These are phyloP conservation scores for Silene noctiflora DNA, from an alignment of 179 eudicot genomes.

Conservation along the genomic window DNA sequence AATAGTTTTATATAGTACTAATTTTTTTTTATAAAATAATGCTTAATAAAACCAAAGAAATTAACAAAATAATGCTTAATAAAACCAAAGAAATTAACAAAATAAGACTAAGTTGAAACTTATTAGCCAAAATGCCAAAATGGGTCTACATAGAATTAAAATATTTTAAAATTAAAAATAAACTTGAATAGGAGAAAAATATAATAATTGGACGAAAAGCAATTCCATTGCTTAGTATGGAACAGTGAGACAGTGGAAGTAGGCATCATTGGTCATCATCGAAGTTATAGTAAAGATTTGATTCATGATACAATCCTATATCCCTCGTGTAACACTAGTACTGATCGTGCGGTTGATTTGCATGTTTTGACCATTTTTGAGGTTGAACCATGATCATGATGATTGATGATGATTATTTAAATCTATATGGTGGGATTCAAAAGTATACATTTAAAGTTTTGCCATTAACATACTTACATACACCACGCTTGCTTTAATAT, in stretches of 20 bases:
- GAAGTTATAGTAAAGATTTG: conserved; percentile 4
- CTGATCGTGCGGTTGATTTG: conserved; percentile 28
- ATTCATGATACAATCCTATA: background rate
- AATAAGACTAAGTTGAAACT: too few relatives aligned
- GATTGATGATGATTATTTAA: conserved; percentile 10
- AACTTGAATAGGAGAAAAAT: too few relatives aligned
- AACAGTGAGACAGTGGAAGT: conserved; percentile 19
- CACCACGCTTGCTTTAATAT: conserved; percentile 9
- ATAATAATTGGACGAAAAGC: background rate
- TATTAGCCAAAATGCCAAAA: too few relatives aligned
- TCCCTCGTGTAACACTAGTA: conserved; percentile 12
- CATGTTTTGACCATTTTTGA: conserved; percentile 15
- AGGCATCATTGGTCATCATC: conserved; percentile 12
- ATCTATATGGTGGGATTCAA: conserved; percentile 1
- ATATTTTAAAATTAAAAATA: too few relatives aligned
- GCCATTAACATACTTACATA: background rate
- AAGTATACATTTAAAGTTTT: conserved; percentile 1
- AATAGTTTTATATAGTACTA: too few relatives aligned
- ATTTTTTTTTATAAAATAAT: too few relatives aligned
- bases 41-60: too few relatives aligned
- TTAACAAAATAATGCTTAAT: too few relatives aligned
- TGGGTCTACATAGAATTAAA: too few relatives aligned
- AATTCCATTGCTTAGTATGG: conserved; percentile 7
- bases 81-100: too few relatives aligned
- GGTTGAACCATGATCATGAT: conserved; percentile 12